These are phyloP conservation scores for Schoenoplectus triqueter DNA, from an alignment of 202 grass and related monocot genomes.

Conservation along the genomic window DNA sequence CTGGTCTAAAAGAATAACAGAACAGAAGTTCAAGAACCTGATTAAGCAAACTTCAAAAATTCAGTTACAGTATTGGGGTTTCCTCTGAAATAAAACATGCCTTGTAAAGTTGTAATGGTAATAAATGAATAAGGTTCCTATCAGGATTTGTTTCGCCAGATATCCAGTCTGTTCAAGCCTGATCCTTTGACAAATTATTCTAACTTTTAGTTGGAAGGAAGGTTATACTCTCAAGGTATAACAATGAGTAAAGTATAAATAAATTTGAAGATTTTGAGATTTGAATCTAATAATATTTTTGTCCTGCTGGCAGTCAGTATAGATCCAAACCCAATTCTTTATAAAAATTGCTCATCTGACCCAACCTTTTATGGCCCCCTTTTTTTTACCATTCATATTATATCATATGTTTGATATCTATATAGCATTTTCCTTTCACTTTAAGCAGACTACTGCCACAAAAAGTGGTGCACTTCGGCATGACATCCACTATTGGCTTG, in stretches of 20 bases:
- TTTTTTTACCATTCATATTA: neutral
- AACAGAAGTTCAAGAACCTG: neutral
- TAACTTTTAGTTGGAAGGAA: neutral
- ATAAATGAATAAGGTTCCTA: neutral
- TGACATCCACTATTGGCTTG: slow-evolving; percentile 93
- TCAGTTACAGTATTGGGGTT: neutral
- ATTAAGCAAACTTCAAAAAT: neutral
- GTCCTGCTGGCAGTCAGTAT: neutral
- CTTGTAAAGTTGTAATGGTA: neutral
- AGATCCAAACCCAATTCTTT: neutral
- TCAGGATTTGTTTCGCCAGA: slow-evolving; percentile 5
- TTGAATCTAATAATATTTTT: neutral
- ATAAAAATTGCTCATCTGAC: neutral
- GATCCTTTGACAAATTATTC: neutral
- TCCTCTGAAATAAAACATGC: neutral
- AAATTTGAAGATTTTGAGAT: slow-evolving; percentile 15
- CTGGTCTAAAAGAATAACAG: neutral
- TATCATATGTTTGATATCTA: slow-evolving; percentile 17
- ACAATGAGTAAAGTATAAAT: neutral
- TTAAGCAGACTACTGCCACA: slow-evolving; percentile 63
- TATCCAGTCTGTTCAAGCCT: neutral
- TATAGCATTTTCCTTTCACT: slow-evolving; percentile 33
- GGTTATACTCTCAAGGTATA: neutral
- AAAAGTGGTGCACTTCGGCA: slow-evolving; percentile 79
- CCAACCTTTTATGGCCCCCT: neutral